Base-by-base conservation (phyloP, 805 yeast genomes). In the Yarrowia sp. region DNA sequence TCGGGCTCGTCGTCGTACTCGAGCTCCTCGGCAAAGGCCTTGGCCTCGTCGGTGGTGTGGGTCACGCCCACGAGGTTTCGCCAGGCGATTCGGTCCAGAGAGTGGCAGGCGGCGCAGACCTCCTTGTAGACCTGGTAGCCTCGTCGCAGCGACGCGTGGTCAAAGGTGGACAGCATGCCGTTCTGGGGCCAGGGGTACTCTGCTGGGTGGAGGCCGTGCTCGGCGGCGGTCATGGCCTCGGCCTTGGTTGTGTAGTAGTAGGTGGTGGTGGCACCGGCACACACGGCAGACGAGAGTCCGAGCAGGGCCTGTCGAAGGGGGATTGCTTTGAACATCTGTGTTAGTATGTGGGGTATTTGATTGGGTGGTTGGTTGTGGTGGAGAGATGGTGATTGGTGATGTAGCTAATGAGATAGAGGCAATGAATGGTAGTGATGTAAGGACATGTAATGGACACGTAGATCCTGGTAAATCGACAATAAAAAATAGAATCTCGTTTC, bases 41-140 rank as follows among this genome's bases (percentile, higher is more conserved):
- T 89, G 72, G 87, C 97, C 80, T 95, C 99, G 69, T 85, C 73
- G 73, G 90, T 83, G 66, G 96, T 86, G 83, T 93, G 98, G 59
- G 97, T 89, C 46, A 95, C 99, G 78, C 96, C 99, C 70, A 95
- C 97, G 74, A 95, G 80, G 73, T 92, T 89, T 85, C 99, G 91
- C 99, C 99, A 95, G 48, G 98, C 97, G 70, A 95, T 88, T 83
- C 97, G 86, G 77, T 92, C 93, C 73, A 95, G 81, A 36, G 99
- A 93, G 81, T 95, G 99, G 80, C 99, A 95, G 65, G 98, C 95
- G 67, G 99, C 96, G 84, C 99, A 95, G 64, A 95, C 99, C 81
- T 95, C 99, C 79, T 92, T 88, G 84, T 95, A 95, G 67, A 95
- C 99, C 78, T 91, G 98, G 87, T 88, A 95, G 72, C 99, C 99